Evolutionary conservation across 2,329 filamentous ascomycete genomes (phyloP).

Genomic region (Xylariaceae sp.): DNA sequence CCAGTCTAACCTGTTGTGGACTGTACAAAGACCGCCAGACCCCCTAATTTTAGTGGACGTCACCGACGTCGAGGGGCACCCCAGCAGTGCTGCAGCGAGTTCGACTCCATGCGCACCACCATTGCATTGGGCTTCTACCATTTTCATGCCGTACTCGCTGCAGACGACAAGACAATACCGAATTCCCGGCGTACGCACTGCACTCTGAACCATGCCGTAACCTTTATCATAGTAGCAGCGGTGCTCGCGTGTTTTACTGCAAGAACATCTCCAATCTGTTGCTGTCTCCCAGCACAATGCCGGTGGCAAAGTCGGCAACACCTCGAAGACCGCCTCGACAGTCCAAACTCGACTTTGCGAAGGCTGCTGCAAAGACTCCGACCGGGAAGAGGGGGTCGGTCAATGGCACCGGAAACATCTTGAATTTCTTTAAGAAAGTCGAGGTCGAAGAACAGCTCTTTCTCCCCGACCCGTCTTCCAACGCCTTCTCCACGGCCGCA

Average conservation of each 20-base stretch:
- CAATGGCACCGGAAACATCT: slow-evolving; percentile 67
- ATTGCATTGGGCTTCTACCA: background rate
- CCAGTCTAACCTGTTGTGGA: no score
- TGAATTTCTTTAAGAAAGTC: slow-evolving; percentile 72
- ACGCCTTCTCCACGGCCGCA: background rate
- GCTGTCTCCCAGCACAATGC: slow-evolving; percentile 14
- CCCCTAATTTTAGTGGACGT: slow-evolving; percentile 17
- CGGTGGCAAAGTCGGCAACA: slow-evolving; percentile 18
- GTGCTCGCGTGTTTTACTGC: background rate
- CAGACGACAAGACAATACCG: no score
- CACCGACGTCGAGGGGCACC: slow-evolving; percentile 25
- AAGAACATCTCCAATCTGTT: background rate
- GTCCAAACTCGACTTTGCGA: slow-evolving; percentile 29
- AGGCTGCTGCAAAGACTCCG: slow-evolving; percentile 20
- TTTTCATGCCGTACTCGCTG: no score
- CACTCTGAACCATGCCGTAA: background rate
- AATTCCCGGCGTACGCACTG: no score
- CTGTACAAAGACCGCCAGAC: slow-evolving; percentile 13
- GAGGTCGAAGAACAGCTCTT: slow-evolving; percentile 60
- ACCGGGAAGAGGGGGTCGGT: slow-evolving; percentile 33
- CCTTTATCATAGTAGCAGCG: background rate
- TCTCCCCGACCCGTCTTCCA: slow-evolving; percentile 29
- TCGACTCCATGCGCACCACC: background rate
- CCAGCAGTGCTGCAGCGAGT: background rate
- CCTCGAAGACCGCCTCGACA: slow-evolving; percentile 23